Conservation (phyloP, 345 rosid genomes). For the Gossypium sturtianum region DNA sequence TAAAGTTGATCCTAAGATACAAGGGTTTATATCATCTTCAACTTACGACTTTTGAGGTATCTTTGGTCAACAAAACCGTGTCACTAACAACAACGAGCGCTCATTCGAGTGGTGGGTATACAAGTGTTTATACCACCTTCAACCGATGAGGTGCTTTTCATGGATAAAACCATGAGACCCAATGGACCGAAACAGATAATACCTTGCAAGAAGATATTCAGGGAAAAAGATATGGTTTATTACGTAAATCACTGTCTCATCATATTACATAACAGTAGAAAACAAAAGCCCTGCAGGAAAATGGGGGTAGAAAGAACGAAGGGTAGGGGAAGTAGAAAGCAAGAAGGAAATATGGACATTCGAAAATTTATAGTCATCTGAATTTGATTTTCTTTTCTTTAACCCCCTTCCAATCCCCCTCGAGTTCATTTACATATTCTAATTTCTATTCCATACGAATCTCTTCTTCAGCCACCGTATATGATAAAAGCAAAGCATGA, state of each 20-base stretch:
- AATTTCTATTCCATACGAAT: conserved; percentile 4
- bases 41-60: too few species aligned
- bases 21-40: too few species aligned
- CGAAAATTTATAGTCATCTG: background rate
- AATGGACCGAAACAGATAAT: too few species aligned
- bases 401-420: background rate
- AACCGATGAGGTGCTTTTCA: too few species aligned
- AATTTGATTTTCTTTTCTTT: conserved; percentile 6
- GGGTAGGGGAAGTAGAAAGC: too few species aligned
- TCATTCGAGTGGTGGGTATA: too few species aligned
- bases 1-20: too few species aligned
- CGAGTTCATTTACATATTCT: conserved; percentile 26
- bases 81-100: too few species aligned
- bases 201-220: background rate
- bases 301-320: background rate
- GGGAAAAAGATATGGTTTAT: background rate
- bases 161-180: too few species aligned
- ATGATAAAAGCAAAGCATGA: conserved; percentile 7
- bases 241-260: background rate
- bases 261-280: background rate
- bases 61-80: too few species aligned
- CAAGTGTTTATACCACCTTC: too few species aligned
- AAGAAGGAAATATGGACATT: background rate
- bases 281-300: background rate
- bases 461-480: conserved; percentile 22